phyloP scores from a whole-genome alignment of 23 red algal species.

The Pyropia yezoensis region DNA sequence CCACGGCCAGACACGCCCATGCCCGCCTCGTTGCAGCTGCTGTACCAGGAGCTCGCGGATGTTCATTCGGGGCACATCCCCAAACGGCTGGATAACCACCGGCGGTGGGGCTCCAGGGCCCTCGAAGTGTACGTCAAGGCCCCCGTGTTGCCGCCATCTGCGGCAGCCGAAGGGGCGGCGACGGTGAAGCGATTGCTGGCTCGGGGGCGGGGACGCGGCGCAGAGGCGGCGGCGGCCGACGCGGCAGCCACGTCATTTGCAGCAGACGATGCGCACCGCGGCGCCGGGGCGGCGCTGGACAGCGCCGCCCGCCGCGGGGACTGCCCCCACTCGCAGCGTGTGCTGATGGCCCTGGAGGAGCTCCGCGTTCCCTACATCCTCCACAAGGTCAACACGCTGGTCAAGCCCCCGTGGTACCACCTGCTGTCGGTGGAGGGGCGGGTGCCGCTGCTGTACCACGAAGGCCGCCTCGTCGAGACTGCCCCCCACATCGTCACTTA shows the following conservation, averaged over 20 bases:
- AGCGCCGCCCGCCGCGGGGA: slow-evolving; percentile 1
- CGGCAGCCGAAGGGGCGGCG: too few relatives aligned
- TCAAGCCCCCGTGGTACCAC: slow-evolving; percentile 62
- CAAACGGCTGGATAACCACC: too few relatives aligned
- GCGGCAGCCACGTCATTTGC: too few relatives aligned
- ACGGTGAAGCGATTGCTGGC: too few relatives aligned
- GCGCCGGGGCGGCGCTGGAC: too few relatives aligned
- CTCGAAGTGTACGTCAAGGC: too few relatives aligned
- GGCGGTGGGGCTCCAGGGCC: too few relatives aligned
- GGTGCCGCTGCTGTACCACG: slow-evolving; percentile 40
- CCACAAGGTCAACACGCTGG: slow-evolving; percentile 4
- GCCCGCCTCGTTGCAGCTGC: slow-evolving; percentile 19
- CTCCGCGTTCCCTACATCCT: slow-evolving; percentile 30
- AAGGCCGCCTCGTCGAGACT: slow-evolving; percentile 33
- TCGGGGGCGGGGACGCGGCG: too few relatives aligned
- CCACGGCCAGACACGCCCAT: slow-evolving; percentile 18
- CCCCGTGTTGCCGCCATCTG: too few relatives aligned
- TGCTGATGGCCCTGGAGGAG: slow-evolving; percentile 40
- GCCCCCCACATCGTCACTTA: slow-evolving; percentile 48
- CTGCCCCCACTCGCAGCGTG: slow-evolving; percentile 53
- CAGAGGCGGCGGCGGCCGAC: too few relatives aligned
- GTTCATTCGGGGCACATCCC: not conserved
- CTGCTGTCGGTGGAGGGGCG: slow-evolving; percentile 31
- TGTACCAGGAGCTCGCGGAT: slow-evolving; percentile 53
- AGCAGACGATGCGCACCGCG: too few relatives aligned